Percentiles rank a stretch among this genome's conserved stretches.
phyloP scores from a whole-genome alignment of 768 basidiomycete genomes.

The Lyophyllum semitale region DNA sequence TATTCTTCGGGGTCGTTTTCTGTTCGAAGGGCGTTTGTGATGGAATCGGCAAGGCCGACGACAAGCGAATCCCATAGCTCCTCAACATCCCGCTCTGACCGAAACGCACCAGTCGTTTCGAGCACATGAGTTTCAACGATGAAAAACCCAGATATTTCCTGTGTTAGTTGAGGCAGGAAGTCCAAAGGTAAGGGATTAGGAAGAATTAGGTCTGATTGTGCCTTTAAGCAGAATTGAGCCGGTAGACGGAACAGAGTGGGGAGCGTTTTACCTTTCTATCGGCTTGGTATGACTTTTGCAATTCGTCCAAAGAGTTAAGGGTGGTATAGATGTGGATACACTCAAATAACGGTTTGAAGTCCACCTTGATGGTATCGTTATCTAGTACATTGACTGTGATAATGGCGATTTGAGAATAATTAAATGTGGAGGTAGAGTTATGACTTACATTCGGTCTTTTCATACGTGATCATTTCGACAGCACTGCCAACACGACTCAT shows the following conservation, averaged over 20 bases:
- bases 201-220: constrained; percentile 95
- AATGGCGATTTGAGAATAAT: constrained; percentile 10
- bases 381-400: constrained; percentile 83
- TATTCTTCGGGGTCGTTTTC: constrained; percentile 84
- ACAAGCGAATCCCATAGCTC: constrained; percentile 93
- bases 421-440: background rate
- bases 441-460: constrained; percentile 89
- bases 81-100: constrained; percentile 89
- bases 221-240: constrained; percentile 45
- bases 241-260: background rate
- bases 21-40: constrained; percentile 69
- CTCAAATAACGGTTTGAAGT: constrained; percentile 94
- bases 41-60: constrained; percentile 66
- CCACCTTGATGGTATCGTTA: constrained; percentile 84
- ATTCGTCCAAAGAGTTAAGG: constrained; percentile 85
- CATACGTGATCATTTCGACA: constrained; percentile 89
- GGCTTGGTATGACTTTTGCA: constrained; percentile 93
- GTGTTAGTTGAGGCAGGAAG: constrained; percentile 74
- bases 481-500: constrained; percentile 85
- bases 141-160: constrained; percentile 97
- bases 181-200: constrained; percentile 68
- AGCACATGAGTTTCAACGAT: constrained; percentile 94
- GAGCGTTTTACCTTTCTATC: constrained; percentile 75
- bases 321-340: constrained; percentile 97
- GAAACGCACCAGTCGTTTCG: constrained; percentile 83